A percentile compares a stretch with the other conserved stretches of the same genome.
Evolutionary conservation across 2,329 filamentous ascomycete species (phyloP).

Genomic region (Aspergillus ustus): DNA sequence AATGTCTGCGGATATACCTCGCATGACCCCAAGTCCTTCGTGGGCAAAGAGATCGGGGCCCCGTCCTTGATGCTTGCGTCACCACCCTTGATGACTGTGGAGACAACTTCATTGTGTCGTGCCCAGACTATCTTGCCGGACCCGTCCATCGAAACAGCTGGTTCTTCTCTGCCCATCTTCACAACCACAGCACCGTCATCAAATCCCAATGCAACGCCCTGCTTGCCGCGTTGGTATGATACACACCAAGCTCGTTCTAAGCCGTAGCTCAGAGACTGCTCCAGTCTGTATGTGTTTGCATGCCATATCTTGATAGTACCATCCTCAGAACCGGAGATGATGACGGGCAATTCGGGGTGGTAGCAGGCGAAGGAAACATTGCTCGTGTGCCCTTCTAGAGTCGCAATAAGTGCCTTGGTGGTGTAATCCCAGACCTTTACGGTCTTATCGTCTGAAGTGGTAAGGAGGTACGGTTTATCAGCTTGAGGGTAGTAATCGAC

Average conservation of each 20-base stretch:
- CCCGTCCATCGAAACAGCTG: conserved; percentile 94
- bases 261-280: conserved; percentile 95
- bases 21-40: conserved; percentile 93
- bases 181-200: conserved; percentile 98
- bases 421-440: conserved; percentile 99
- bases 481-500: conserved; percentile 81
- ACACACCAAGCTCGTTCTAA: conserved; percentile 98
- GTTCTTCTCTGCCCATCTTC: conserved; percentile 96
- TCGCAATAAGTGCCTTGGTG: conserved; percentile 95
- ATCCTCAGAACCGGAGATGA: conserved; percentile 97
- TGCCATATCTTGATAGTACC: conserved; percentile 99
- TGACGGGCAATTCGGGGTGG: conserved; percentile 93
- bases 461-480: conserved; percentile 84
- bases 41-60: conserved; percentile 80
- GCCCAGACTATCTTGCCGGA: conserved; percentile 98
- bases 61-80: conserved; percentile 87
- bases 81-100: conserved; percentile 90
- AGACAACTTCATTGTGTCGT: conserved; percentile 91
- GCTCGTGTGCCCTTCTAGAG: conserved; percentile 93
- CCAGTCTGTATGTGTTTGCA: conserved; percentile 93
- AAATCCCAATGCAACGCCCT: conserved; percentile 93
- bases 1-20: conserved; percentile 96
- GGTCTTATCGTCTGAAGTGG: conserved; percentile 93
- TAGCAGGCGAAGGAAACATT: conserved; percentile 99
- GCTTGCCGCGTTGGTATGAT: conserved; percentile 90